These are phyloP conservation scores for Saccharomyces jurei DNA, from an alignment of 805 yeast species.

Conservation along the genomic window DNA sequence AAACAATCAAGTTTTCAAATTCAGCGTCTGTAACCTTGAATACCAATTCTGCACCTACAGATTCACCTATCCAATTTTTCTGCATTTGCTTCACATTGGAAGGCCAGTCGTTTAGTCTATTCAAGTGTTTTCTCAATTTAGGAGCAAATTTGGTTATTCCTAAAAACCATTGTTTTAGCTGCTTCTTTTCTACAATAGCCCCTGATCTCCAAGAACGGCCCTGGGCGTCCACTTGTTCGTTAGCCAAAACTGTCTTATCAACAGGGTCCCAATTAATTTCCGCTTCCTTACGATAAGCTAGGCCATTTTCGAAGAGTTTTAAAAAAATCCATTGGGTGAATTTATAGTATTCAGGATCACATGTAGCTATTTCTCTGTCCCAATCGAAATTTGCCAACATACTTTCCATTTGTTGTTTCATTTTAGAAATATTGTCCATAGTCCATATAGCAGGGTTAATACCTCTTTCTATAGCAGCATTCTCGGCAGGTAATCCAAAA, in stretches of 20 bases:
- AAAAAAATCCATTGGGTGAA: constrained; percentile 88
- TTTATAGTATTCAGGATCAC: constrained; percentile 78
- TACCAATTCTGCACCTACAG: constrained; percentile 64
- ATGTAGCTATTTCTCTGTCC: constrained; percentile 84
- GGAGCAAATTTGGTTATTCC: constrained; percentile 79
- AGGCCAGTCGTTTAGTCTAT: constrained; percentile 70
- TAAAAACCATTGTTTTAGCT: constrained; percentile 87
- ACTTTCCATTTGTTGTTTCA: constrained; percentile 71
- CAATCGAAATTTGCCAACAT: constrained; percentile 89
- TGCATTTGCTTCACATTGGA: constrained; percentile 85
- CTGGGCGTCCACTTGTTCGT: constrained; percentile 87
- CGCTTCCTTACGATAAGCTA: constrained; percentile 80
- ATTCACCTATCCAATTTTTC: constrained; percentile 86
- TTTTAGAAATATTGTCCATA: constrained; percentile 61
- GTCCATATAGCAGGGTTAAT: constrained; percentile 85
- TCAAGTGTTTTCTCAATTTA: constrained; percentile 57
- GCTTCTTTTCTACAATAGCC: constrained; percentile 77
- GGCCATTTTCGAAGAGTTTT: constrained; percentile 60
- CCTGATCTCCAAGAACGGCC: constrained; percentile 98
- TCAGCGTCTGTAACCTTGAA: constrained; percentile 35
- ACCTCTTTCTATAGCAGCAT: constrained; percentile 86
- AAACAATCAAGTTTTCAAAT: constrained; percentile 39
- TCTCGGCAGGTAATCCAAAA: constrained; percentile 96
- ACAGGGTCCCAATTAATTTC: constrained; percentile 98
- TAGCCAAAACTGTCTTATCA: constrained; percentile 89